Base-by-base conservation (phyloP, 495 filamentous ascomycete species). In the Xylaria grammica region DNA sequence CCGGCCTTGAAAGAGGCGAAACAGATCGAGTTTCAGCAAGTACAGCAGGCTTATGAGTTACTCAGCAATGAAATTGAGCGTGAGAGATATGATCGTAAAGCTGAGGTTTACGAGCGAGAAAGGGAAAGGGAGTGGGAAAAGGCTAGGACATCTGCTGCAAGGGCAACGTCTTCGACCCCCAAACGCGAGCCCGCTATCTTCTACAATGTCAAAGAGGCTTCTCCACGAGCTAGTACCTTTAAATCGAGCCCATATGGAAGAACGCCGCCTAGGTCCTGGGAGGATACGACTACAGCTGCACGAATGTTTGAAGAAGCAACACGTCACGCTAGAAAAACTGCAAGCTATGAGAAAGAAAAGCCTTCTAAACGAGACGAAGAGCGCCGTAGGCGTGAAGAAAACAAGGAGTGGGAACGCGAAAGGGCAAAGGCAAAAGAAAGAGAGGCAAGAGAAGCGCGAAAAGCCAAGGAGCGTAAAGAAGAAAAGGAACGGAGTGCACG, bases 11-110 rank as follows among this genome's bases (percentile, higher is more conserved):
- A 81, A 71, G 77, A 76, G 22, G 78, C 85, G 66, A 95, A 93
- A 72, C 84, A 88, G 61, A 88, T 91, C 61, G 87, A 96, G 78
- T 99, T 97, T 74, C 92, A 97, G 76, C 89, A 89, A 75, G 92
- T 98, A 34, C 94, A 97, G 75, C 85, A 93, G 66, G 92, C 95
- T 50, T 99, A 96, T 75, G 95, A 98, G 77, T 80, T 96, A 15
- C 85, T 99, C 48, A 92, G 87, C 71, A 91, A 97, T 73, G 90
- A 93, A 29, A 80, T 78, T 3, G 85, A 86, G 63, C 83, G 92
- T 66, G 68, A 79, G 55, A 86, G 85, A 62, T 96, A 97, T 77
- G 93, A 99, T 75, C 86, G 91, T 32, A 85, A 89, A 72, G 82
- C 90, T 42, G 85, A 81, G 69, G 75, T 94, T 44, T 74, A 78